These are phyloP conservation scores for Boletus barrowsii DNA, from an alignment of 768 basidiomycete genomes.

Conservation along the genomic window DNA sequence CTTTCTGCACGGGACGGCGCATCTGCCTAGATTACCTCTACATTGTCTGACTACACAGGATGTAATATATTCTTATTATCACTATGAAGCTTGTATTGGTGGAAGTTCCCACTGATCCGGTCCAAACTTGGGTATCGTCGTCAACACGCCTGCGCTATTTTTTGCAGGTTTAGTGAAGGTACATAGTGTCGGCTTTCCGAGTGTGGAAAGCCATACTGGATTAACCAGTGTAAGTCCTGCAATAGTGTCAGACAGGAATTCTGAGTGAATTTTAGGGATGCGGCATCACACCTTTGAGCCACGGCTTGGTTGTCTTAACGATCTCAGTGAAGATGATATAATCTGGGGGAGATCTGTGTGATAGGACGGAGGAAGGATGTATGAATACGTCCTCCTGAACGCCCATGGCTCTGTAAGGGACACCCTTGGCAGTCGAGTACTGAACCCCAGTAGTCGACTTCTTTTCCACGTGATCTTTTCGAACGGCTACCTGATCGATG, in stretches of 20 bases:
- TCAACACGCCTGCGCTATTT: constrained; percentile 60
- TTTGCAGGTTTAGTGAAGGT: constrained; percentile 85
- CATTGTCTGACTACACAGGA: constrained; percentile 9
- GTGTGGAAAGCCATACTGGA: constrained; percentile 77
- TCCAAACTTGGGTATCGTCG: constrained; percentile 84
- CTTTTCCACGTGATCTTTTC: constrained; percentile 76
- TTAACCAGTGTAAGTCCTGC: constrained; percentile 82
- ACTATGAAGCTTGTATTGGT: constrained; percentile 36
- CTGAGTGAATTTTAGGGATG: background rate
- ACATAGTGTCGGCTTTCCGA: constrained; percentile 80
- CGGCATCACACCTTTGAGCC: constrained; percentile 70
- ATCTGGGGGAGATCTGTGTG: constrained; percentile 70
- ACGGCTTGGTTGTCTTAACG: constrained; percentile 68
- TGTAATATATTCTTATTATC: constrained; percentile 21
- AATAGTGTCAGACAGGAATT: background rate
- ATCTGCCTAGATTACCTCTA: constrained; percentile 8
- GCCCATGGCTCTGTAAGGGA: constrained; percentile 80
- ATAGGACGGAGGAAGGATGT: constrained; percentile 84
- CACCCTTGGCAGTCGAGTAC: constrained; percentile 70
- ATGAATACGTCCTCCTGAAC: constrained; percentile 86
- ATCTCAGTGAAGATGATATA: constrained; percentile 84
- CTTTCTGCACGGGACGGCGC: background rate
- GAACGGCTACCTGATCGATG: constrained; percentile 92
- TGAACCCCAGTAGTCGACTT: constrained; percentile 58
- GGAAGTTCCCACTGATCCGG: constrained; percentile 87